Conservation (phyloP, 2,329 filamentous ascomycete genomes). For the Aspergillus jensenii region DNA sequence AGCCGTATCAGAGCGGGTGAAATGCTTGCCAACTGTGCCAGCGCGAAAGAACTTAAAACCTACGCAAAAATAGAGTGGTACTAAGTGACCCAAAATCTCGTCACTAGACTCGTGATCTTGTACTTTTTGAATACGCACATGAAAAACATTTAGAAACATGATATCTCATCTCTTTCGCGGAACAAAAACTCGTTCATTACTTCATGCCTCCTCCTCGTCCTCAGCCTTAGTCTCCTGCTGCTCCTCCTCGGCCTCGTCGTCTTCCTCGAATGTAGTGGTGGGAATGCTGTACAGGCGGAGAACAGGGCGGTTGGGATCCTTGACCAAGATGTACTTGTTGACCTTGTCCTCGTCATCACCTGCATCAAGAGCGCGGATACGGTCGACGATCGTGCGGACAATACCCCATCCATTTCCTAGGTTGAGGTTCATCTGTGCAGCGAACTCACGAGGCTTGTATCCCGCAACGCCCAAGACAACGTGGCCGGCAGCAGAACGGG, state of each 20-base stretch:
- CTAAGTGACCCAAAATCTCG: background rate
- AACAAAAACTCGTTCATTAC: slow-evolving; percentile 5
- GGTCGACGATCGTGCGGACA: slow-evolving; percentile 95
- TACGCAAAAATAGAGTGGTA: background rate
- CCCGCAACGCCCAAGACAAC: slow-evolving; percentile 92
- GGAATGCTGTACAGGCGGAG: slow-evolving; percentile 92
- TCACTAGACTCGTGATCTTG: background rate
- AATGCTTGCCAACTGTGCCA: too few species aligned
- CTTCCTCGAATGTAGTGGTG: slow-evolving; percentile 83
- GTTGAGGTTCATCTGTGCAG: slow-evolving; percentile 95
- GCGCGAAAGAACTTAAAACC: background rate
- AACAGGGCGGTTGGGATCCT: slow-evolving; percentile 96
- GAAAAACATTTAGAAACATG: slow-evolving; percentile 6
- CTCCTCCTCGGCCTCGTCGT: slow-evolving; percentile 64
- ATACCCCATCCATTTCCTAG: slow-evolving; percentile 98
- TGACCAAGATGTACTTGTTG: slow-evolving; percentile 58
- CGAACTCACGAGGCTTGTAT: slow-evolving; percentile 98
- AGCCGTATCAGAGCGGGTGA: too few species aligned
- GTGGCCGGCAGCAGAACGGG: slow-evolving; percentile 89
- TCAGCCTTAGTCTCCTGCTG: slow-evolving; percentile 57
- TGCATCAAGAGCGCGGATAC: slow-evolving; percentile 50
- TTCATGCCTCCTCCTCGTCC: slow-evolving; percentile 46
- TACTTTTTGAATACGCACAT: slow-evolving; percentile 1
- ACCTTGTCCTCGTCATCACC: slow-evolving; percentile 43
- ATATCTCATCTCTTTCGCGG: slow-evolving; percentile 20